Base-by-base conservation (phyloP, 345 rosid genomes). In the Carallia pectinifolia region DNA sequence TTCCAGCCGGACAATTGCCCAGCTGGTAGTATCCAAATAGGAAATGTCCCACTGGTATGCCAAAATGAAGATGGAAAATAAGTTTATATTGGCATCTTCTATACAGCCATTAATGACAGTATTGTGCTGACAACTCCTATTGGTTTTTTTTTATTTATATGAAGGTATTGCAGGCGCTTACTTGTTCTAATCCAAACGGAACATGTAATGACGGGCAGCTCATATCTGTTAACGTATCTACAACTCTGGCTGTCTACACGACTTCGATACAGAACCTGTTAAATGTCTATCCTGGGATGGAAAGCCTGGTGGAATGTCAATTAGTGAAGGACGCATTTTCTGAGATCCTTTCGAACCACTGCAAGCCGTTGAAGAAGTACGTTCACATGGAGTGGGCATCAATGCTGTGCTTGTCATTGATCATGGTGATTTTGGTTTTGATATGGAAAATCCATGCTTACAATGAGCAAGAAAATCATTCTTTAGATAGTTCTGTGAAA, bases 221-320 rank as follows among this genome's bases (percentile, higher is more conserved):
- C 83, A 76, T 89, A 68, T 74, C 88, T 1, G 18, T 29, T 4
- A 71, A 52, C 2, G 79, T 81, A 0, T 87, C 72, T 53, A 62
- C 29, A 63, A 69, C 71, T 6, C 84, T 81, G 16, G 81, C 77
- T 75, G 80, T 77, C n/a, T 87, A 77, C 88, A 77, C 87, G 29
- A 72, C 64, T 62, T 84, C 85, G 6, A 69, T 87, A 62, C 91
- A 89, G 67, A 78, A 47, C 47, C 82, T 87, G 5, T 67, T 87
- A n/a, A 74, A 86, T 6, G 84, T 64, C 3, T 89, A 83, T 70
- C 96, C 96, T 0, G 79, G 77, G 6, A 76, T 89, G 90, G 85
- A 84, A 77, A 82, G 50, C 56, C 75, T 87, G 1, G 67, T 87
- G 19, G 77, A 86, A 52, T 89, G 96, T 52, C 81, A 83, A 67